A percentile compares a stretch with the other conserved stretches of the same genome.
Conservation (phyloP, 306 rosid species). For the Biancaea sappan region DNA sequence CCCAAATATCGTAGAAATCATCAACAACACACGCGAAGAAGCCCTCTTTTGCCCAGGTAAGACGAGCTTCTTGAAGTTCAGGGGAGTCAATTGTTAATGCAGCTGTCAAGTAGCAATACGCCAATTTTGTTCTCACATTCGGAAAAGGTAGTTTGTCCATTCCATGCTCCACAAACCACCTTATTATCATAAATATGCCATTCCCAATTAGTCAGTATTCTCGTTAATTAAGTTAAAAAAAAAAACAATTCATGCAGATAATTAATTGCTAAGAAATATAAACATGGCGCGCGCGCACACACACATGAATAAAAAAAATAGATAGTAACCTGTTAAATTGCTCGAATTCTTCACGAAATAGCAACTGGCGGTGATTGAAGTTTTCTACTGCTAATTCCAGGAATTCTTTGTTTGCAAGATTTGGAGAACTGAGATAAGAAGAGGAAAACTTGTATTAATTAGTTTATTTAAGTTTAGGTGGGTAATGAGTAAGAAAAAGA, state of each 20-base stretch:
- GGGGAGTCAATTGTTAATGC: constrained; percentile 10
- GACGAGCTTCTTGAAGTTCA: constrained; percentile 53
- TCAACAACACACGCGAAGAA: constrained; percentile 51
- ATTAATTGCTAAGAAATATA: no score
- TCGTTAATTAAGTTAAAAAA: no score
- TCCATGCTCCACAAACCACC: not conserved
- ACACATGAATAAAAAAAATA: no score
- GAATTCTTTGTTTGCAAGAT: constrained; percentile 44
- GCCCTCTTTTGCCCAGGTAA: constrained; percentile 56
- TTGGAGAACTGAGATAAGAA: constrained; percentile 42
- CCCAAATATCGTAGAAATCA: constrained; percentile 59
- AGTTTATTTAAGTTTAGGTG: not conserved
- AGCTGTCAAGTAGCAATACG: not conserved
- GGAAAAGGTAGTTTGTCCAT: not conserved
- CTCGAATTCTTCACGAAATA: constrained; percentile 50
- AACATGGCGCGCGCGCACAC: no score
- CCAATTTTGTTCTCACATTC: not conserved
- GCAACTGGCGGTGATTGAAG: constrained; percentile 48
- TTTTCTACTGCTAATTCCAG: constrained; percentile 54
- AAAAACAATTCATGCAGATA: no score
- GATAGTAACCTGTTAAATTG: constrained; percentile 42
- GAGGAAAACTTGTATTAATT: not conserved
- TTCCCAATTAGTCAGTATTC: no score
- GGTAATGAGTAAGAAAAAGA: not conserved
- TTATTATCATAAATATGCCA: not conserved